Evolutionary conservation across 2,329 filamentous ascomycete species (phyloP).

Genomic region (Proliferodiscus dingleyae): DNA sequence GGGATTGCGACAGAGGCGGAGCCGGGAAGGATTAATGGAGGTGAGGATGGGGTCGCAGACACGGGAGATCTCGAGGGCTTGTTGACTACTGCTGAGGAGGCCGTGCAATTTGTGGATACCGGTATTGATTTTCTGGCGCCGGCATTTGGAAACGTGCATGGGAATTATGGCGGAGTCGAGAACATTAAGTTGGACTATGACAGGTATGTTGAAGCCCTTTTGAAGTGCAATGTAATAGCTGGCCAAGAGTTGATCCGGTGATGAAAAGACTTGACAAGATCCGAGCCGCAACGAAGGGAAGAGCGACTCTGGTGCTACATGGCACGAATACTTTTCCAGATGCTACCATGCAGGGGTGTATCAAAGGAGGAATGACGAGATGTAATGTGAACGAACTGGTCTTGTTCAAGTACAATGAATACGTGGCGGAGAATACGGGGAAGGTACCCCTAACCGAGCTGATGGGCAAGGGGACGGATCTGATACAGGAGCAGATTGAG

Average conservation of each 20-base stretch:
- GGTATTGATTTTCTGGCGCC: conserved; percentile 64
- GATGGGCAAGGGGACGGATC: conserved; percentile 41
- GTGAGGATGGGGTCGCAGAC: conserved; percentile 70
- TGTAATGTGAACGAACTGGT: conserved; percentile 56
- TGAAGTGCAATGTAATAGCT: background rate
- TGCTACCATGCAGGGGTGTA: conserved; percentile 46
- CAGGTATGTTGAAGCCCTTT: conserved; percentile 35
- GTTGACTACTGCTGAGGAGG: conserved; percentile 58
- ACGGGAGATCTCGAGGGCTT: conserved; percentile 57
- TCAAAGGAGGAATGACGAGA: conserved; percentile 48
- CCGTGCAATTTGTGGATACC: conserved; percentile 57
- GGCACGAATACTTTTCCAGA: conserved; percentile 52
- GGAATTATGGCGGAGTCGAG: conserved; percentile 44
- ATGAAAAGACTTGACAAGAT: conserved; percentile 38
- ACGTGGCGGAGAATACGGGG: conserved; percentile 37
- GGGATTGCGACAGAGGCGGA: conserved; percentile 68
- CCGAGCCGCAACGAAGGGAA: conserved; percentile 32
- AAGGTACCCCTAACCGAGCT: conserved; percentile 32
- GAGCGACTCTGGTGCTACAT: conserved; percentile 47
- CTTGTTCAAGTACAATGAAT: conserved; percentile 44
- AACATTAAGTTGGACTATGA: conserved; percentile 40
- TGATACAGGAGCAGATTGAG: conserved; percentile 29
- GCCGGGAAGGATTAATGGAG: conserved; percentile 65
- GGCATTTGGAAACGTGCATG: conserved; percentile 65
- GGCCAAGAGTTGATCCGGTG: conserved; percentile 26